Evolutionary conservation across 2,329 filamentous ascomycete species (phyloP).

Genomic region (Chaetomium sp.): DNA sequence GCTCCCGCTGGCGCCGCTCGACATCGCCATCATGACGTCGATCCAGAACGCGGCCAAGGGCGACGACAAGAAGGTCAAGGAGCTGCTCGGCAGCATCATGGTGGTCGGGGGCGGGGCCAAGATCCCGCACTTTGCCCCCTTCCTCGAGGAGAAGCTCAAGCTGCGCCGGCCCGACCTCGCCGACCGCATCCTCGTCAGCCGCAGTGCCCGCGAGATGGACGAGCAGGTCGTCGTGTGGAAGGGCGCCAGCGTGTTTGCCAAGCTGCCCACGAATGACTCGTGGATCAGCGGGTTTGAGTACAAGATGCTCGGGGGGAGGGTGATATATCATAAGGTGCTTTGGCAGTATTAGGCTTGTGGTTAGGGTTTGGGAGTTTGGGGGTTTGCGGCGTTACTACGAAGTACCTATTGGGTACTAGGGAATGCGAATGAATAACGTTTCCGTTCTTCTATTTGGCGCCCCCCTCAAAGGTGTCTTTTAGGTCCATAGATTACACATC

Average conservation of each 20-base stretch:
- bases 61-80: conserved; percentile 90
- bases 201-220: conserved; percentile 88
- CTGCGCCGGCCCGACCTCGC: conserved; percentile 62
- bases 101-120: conserved; percentile 84
- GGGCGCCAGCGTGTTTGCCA: conserved; percentile 93
- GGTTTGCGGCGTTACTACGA: neutral
- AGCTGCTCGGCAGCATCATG: conserved; percentile 89
- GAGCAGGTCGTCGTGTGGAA: conserved; percentile 98
- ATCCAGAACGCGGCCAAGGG: conserved; percentile 84
- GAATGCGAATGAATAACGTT: neutral
- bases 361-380: neutral
- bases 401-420: neutral
- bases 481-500: neutral
- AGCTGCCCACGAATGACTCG: conserved; percentile 88
- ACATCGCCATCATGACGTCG: conserved; percentile 85
- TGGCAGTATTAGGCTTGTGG: conserved; percentile 53
- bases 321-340: conserved; percentile 80
- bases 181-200: conserved; percentile 64
- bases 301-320: conserved; percentile 77
- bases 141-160: conserved; percentile 81
- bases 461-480: neutral
- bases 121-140: conserved; percentile 75
- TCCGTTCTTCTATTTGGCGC: neutral
- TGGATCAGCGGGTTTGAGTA: conserved; percentile 91
- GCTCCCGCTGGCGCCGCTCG: conserved; percentile 79